Percentiles rank a stretch among this genome's conserved stretches.
phyloP scores from a whole-genome alignment of 164 flowering plant genomes.

The Warburgia ugandensis region DNA sequence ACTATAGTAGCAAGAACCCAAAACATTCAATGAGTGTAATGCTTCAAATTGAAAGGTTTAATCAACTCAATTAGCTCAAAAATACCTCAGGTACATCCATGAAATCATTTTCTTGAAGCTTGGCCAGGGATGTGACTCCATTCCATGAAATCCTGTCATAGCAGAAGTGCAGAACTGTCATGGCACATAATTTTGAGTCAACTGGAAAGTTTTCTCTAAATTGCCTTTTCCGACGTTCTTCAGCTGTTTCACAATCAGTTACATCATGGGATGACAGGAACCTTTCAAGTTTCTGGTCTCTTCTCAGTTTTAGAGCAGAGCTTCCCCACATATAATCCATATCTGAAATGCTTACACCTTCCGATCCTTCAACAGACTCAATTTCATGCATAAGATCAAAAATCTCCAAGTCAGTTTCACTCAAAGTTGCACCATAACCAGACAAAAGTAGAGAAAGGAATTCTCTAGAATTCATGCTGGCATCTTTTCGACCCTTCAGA shows the following conservation, averaged over 20 bases:
- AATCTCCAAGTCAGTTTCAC: conserved; percentile 69
- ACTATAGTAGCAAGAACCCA: neutral
- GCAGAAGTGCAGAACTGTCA: conserved; percentile 63
- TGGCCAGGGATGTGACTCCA: conserved; percentile 11
- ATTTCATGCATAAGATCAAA: conserved; percentile 52
- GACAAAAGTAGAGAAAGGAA: conserved; percentile 59
- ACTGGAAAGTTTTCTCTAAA: conserved; percentile 72
- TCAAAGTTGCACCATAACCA: conserved; percentile 76
- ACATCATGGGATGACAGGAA: conserved; percentile 16
- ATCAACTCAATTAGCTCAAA: conserved; percentile 3
- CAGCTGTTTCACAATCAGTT: conserved; percentile 27
- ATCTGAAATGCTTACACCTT: conserved; percentile 29
- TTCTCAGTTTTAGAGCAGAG: conserved; percentile 45
- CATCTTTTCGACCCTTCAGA: conserved; percentile 24
- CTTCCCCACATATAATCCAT: conserved; percentile 87
- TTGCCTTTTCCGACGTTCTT: conserved; percentile 44
- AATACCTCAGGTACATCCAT: conserved; percentile 29
- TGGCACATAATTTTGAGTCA: conserved; percentile 51
- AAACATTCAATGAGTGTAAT: neutral
- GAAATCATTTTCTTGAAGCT: conserved; percentile 19
- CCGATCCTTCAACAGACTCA: conserved; percentile 33
- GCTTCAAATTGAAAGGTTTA: neutral
- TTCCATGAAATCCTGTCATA: conserved; percentile 31
- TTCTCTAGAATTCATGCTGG: conserved; percentile 45
- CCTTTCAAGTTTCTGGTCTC: conserved; percentile 35